Evolutionary conservation across 2,329 filamentous ascomycete genomes (phyloP).

Genomic region (Lachnellula cervina): DNA sequence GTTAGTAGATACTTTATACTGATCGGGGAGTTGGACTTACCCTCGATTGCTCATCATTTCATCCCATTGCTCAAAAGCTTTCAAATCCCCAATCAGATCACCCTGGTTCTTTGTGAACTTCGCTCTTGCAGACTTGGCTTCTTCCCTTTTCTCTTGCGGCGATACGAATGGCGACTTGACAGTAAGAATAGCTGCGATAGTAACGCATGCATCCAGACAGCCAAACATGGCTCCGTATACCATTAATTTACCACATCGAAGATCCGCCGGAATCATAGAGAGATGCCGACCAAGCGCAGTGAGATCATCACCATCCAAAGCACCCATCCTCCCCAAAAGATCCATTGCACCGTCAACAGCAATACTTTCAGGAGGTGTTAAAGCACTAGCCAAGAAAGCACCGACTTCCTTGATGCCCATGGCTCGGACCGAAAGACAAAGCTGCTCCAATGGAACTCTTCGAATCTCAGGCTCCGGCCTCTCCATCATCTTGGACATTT

Average conservation of each 20-base stretch:
- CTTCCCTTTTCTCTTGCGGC: conserved; percentile 75
- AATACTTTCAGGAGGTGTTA: conserved; percentile 80
- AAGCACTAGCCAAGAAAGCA: conserved; percentile 74
- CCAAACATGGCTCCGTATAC: conserved; percentile 93
- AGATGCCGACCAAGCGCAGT: conserved; percentile 89
- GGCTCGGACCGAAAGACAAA: conserved; percentile 89
- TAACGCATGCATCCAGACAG: conserved; percentile 82
- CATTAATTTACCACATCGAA: conserved; percentile 90
- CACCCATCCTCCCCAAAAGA: conserved; percentile 79
- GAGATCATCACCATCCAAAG: conserved; percentile 77
- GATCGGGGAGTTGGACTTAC: conserved; percentile 4
- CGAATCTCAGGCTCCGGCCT: conserved; percentile 91
- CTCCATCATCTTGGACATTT: conserved; percentile 74
- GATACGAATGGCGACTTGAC: conserved; percentile 82
- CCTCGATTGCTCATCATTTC: conserved; percentile 55
- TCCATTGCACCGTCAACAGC: conserved; percentile 83
- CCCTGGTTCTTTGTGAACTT: conserved; percentile 74
- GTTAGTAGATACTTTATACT: conserved; percentile 11
- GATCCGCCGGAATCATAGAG: conserved; percentile 90
- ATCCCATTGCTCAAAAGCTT: conserved; percentile 79
- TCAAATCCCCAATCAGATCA: conserved; percentile 81
- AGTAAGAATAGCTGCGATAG: conserved; percentile 88
- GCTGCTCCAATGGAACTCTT: conserved; percentile 86
- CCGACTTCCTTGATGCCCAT: conserved; percentile 87
- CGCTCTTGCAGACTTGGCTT: conserved; percentile 70